Conservation (phyloP, 2,329 filamentous ascomycete genomes). For the Metarhizium guizhouense region DNA sequence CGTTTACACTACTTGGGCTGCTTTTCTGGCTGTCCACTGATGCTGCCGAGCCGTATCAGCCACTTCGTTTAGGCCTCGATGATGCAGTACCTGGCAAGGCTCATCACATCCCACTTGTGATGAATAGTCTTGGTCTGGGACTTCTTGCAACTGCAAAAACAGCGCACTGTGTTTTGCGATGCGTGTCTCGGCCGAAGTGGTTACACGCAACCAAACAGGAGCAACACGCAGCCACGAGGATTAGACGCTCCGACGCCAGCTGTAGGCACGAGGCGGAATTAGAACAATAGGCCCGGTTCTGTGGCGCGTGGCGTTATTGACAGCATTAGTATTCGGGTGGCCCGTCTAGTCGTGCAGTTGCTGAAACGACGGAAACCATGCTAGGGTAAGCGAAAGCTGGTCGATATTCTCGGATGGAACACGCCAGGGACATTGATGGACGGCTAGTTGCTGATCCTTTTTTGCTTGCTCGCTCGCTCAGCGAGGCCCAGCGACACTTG, state of each 20-base stretch:
- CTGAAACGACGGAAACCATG: slow-evolving; percentile 2
- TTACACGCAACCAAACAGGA: neutral
- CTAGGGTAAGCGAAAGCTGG: neutral
- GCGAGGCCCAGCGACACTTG: too few species aligned
- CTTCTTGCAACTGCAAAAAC: neutral
- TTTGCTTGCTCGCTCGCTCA: neutral
- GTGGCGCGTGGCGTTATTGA: slow-evolving; percentile 2
- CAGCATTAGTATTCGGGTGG: neutral
- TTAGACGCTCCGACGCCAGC: neutral
- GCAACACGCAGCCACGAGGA: neutral
- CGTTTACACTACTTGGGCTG: too few species aligned
- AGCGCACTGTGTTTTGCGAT: neutral
- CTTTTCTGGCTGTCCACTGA: neutral
- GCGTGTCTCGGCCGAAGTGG: neutral
- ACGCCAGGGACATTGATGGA: neutral
- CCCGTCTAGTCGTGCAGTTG: neutral
- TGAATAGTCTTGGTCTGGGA: neutral
- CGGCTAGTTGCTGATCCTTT: neutral
- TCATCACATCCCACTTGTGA: neutral
- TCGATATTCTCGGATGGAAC: neutral
- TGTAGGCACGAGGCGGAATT: neutral
- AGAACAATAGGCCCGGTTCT: slow-evolving; percentile 5
- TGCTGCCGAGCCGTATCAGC: neutral
- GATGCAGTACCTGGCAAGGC: neutral
- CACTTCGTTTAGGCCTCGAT: neutral